These are phyloP conservation scores for Fusarium anguioides DNA, from an alignment of 2,329 filamentous ascomycete genomes.

Conservation along the genomic window DNA sequence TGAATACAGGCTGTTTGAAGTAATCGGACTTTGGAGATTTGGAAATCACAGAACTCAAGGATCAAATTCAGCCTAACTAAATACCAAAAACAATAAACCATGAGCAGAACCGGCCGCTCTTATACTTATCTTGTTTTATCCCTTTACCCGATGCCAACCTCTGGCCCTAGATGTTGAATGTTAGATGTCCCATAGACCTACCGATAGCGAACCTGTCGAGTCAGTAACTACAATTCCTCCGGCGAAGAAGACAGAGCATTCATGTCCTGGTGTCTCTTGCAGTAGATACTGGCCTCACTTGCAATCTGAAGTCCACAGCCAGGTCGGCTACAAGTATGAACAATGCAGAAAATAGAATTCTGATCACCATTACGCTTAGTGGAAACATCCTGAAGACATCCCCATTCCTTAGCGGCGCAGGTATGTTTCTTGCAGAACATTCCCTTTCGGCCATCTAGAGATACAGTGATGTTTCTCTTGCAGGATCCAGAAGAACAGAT, in stretches of 20 bases:
- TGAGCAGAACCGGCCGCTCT: no score
- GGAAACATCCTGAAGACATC: conserved; percentile 24
- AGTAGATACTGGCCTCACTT: background rate
- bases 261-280: background rate
- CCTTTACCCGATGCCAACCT: no score
- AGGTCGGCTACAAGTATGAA: conserved; percentile 9
- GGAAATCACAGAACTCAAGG: no score
- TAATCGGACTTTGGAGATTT: no score
- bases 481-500: conserved; percentile 24
- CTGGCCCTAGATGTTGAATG: background rate
- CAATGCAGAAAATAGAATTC: conserved; percentile 9
- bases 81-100: no score
- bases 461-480: background rate
- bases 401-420: conserved; percentile 25
- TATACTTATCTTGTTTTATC: no score
- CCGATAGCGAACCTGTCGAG: background rate
- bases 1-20: no score
- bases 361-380: background rate
- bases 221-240: background rate
- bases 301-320: conserved; percentile 2
- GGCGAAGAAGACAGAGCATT: background rate
- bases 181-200: no score
- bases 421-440: conserved; percentile 36
- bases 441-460: background rate
- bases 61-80: background rate